Evolutionary conservation across 139 green algal species (phyloP), one percentile per base, ranked within the genome.

Genomic region (Pseudopediastrum boryanum): DNA sequence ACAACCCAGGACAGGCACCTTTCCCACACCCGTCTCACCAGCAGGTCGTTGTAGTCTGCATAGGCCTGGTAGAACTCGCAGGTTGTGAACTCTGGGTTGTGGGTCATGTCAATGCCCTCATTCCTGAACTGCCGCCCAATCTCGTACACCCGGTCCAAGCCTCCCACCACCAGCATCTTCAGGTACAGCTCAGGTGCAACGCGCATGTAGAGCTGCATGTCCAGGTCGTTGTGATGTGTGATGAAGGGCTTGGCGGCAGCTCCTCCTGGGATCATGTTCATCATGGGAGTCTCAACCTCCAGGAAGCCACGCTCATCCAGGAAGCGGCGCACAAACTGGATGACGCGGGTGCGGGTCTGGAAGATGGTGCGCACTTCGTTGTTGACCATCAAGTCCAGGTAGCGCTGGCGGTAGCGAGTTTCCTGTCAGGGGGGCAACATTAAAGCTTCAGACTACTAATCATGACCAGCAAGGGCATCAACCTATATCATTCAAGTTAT

Each of bases 51-150:
- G 91, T 99, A 99, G 87, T 99, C 97, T 33, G 96, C 96, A 76
- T 99, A 99, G 2, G 94, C 89, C 82, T 89, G 83, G 87, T 99
- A 99, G 83, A 99, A 99, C 86, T 99, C 97, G 79, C 92, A 96
- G 9, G 96, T 98, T 21, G 97, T 99, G 86, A 99, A 99, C 92
- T 99, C 97, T 13, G 97, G 97, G 87, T 99, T 99, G 93, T 99
- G 97, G n/a, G 97, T 99, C 67, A 99, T 81, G 89, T 99, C 97
- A 65, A 99, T 99, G 85, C 96, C 94, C 91, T 96, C 94, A 72
- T 98, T 98, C 9, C 92, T 66, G 85, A 98, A 98, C 81, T 97
- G 94, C 9, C 87, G 84, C 8, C 91, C 89, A 9, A 94, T 94
- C 85, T 95, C 91, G 79, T 98, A 98, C 81, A 99, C 96, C 31